Percentiles rank a stretch among this genome's conserved stretches.
Conservation (phyloP, 2,329 filamentous ascomycete genomes). For the Fusarium lyarnte region DNA sequence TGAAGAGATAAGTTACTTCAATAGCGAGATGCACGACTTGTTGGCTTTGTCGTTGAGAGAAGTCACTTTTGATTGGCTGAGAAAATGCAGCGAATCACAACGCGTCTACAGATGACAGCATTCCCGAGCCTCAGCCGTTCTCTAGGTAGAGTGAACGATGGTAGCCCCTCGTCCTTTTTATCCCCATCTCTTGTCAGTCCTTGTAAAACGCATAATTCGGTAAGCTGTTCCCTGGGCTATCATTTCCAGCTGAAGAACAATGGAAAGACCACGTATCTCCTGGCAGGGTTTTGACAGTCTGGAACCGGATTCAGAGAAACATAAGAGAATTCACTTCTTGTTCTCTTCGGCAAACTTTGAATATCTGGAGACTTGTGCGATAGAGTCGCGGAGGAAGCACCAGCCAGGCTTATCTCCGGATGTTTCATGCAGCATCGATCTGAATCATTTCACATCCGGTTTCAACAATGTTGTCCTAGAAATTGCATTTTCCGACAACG, state of each 20-base stretch:
- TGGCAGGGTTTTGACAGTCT: background rate
- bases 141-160: too few species aligned
- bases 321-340: background rate
- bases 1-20: background rate
- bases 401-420: background rate
- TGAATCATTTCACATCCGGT: background rate
- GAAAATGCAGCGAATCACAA: too few species aligned
- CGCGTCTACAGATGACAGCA: too few species aligned
- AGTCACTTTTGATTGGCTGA: too few species aligned
- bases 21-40: background rate
- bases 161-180: too few species aligned
- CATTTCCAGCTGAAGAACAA: rapidly evolving
- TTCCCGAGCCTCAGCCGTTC: too few species aligned
- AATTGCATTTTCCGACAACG: background rate
- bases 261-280: background rate
- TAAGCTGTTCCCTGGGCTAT: too few species aligned
- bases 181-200: too few species aligned
- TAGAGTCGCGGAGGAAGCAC: background rate
- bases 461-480: background rate
- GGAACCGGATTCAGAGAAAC: rapidly evolving
- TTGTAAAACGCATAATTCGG: too few species aligned
- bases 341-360: background rate
- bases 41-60: too few species aligned
- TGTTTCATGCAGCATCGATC: background rate
- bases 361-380: background rate